Base-by-base conservation (phyloP, 2,329 filamentous ascomycete genomes). In the Phoma herbarum region DNA sequence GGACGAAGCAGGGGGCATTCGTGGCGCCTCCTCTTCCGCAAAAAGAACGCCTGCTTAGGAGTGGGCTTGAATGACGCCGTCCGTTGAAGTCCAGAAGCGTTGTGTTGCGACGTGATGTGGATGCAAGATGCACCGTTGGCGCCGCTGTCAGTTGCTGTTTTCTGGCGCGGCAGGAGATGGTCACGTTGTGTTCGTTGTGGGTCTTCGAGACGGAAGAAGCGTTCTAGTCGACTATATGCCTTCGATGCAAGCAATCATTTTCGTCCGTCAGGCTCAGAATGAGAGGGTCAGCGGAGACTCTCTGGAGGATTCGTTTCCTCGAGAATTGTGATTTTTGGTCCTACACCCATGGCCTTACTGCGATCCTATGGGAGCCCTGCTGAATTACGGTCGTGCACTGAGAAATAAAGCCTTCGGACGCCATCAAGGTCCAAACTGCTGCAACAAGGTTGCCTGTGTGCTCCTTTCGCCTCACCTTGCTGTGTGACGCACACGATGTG, bases 401-500 rank as follows among this genome's bases (percentile, higher is more conserved):
- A 31, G 29, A 16, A 14, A 31, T 11, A 11, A 28, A 11, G 26
- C 26, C 26, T 28, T 28, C 8, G 26, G 11, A 8, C 14, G 16
- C 31, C 16, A 20, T 20, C 12, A 16, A 20, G 25, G 20, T 11
- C 20, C 44, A 26, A 20, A 18, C 23, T 35, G 39, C 49, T 35
- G 26, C 11, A 8, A 28, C n/a, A n/a, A n/a, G n/a, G 26, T 44
- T 43, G 26, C 18, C 43, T 43, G 26, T 44, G 18, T 29, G 31
- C 26, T 37, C 9, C 29, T 43, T 52, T 53, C 23, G 43, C 33
- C n/a, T 43, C 6, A 28, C 20, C 26, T 54, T 26, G 52, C 22
- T 48, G 44, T 54, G 26, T 25, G 8, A 39, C 29, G 49, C 49
- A 52, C 49, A 45, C 52, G 49, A 58, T 29, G 45, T 20, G 4